Conservation (phyloP, 2,329 filamentous ascomycete genomes). For the Zymoseptoria brevis region DNA sequence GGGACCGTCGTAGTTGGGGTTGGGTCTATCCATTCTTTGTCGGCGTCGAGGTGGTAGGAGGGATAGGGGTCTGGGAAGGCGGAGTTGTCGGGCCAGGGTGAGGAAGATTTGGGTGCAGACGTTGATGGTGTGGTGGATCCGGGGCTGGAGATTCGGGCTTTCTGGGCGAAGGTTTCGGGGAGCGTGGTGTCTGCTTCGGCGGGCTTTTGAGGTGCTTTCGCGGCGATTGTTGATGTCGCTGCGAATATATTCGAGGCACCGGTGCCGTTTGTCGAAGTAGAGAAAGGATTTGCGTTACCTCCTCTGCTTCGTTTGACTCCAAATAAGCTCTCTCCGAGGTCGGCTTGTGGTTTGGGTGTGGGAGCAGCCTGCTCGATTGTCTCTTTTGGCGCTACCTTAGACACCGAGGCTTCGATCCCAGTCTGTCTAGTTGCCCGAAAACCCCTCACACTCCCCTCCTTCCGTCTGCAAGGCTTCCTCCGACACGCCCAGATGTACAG, state of each 20-base stretch:
- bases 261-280: conserved; percentile 20
- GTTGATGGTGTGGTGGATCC: conserved; percentile 19
- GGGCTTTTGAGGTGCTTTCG: conserved; percentile 36
- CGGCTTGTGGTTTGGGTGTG: conserved; percentile 29
- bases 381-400: conserved; percentile 21
- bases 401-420: conserved; percentile 2
- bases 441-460: conserved; percentile 70
- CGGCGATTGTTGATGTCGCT: conserved; percentile 34
- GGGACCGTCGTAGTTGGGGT: conserved; percentile 44
- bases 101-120: conserved; percentile 27
- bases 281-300: conserved; percentile 49
- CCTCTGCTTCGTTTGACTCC: conserved; percentile 48
- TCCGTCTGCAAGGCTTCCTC: conserved; percentile 69
- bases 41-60: conserved; percentile 72
- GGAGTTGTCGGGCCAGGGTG: conserved; percentile 67
- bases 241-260: conserved; percentile 51
- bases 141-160: conserved; percentile 25
- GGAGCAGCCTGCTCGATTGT: neutral
- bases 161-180: conserved; percentile 27
- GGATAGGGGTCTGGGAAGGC: conserved; percentile 65
- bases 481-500: conserved; percentile 81
- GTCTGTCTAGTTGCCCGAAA: conserved; percentile 58
- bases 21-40: conserved; percentile 75
- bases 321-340: conserved; percentile 62
- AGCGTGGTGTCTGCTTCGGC: conserved; percentile 17